A percentile compares a stretch with the other conserved stretches of the same genome.
phyloP scores from a whole-genome alignment of 2,329 filamentous ascomycete species.

The Colletotrichum lentis region DNA sequence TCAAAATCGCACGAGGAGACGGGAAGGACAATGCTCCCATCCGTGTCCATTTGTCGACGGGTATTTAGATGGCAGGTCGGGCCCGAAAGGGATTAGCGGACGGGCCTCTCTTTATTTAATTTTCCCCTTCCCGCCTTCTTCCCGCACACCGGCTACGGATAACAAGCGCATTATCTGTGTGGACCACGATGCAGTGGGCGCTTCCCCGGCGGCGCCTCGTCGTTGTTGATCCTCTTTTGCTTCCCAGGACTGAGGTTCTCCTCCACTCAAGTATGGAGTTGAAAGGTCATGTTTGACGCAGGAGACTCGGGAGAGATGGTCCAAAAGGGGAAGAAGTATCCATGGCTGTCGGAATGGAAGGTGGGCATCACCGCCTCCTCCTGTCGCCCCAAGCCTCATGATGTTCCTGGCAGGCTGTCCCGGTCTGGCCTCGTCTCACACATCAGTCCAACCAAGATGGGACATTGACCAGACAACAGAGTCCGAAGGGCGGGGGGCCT shows the following conservation, averaged over 20 bases:
- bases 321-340: background rate
- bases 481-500: background rate
- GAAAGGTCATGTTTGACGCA: background rate
- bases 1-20: background rate
- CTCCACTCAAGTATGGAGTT: conserved; percentile 4
- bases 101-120: conserved; percentile 19
- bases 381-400: background rate
- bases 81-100: conserved; percentile 30
- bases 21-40: background rate
- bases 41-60: conserved; percentile 3
- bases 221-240: conserved; percentile 8
- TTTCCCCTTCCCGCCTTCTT: conserved; percentile 13
- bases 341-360: background rate
- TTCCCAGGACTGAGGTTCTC: conserved; percentile 2
- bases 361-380: conserved; percentile 8
- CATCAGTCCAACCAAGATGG: background rate
- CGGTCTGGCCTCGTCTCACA: conserved; percentile 7
- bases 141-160: conserved; percentile 25
- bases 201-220: conserved; percentile 23
- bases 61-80: conserved; percentile 30
- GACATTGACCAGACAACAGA: background rate
- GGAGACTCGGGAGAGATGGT: conserved; percentile 3
- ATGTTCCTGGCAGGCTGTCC: background rate
- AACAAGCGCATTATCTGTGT: conserved; percentile 3
- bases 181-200: conserved; percentile 15